Evolutionary conservation across 176 grass and related monocot species (phyloP), one percentile per base, ranked within the genome.

Genomic region (Cocos nucifera): DNA sequence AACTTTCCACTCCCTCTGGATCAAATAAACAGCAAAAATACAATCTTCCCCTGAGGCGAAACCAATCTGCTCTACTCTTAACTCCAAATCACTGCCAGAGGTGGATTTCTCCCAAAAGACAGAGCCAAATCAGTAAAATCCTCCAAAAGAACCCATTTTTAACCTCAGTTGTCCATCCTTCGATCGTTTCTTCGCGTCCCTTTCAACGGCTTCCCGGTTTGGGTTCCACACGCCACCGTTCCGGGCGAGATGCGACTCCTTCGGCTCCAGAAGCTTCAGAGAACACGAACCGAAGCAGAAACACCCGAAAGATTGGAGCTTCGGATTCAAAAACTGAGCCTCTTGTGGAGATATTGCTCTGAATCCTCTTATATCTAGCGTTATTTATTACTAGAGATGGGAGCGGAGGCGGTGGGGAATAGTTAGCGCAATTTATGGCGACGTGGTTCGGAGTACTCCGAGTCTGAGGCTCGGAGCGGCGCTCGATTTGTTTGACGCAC

Each of bases 391-490:
- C 54, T 22, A 4, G 16, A 14, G 0, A 19, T 1, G 54, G 1
- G 49, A 27, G 44, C 15, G 35, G 1, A 17, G 19, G 7, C 7
- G 44, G 0, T 10, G 22, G 22, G 32, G 39, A 51, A 50, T 1
- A 1, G 44, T 44, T 44, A 12, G 0, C 8, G 39, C 12, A 5
- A 22, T 15, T 14, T 12, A 44, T 14, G 8, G 35, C 10, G 35
- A 44, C 9, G 10, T 64, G 57, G 49, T 23, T 28, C 48, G 23
- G 69, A 20, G 20, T 12, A 22, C 5, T 17, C 69, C 69, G 56
- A 53, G 12, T 23, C 56, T 60, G 0, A 19, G 69, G 57, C 25
- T 51, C 69, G 57, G 69, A 53, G 10, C 22, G 69, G 17, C 20
- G 9, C 10, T 22, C 9, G 4, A 4, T 49, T 29, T 6, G 18